Evolutionary conservation across 2,329 filamentous ascomycete genomes (phyloP).

Genomic region (Myriosclerotinia scirpicola): DNA sequence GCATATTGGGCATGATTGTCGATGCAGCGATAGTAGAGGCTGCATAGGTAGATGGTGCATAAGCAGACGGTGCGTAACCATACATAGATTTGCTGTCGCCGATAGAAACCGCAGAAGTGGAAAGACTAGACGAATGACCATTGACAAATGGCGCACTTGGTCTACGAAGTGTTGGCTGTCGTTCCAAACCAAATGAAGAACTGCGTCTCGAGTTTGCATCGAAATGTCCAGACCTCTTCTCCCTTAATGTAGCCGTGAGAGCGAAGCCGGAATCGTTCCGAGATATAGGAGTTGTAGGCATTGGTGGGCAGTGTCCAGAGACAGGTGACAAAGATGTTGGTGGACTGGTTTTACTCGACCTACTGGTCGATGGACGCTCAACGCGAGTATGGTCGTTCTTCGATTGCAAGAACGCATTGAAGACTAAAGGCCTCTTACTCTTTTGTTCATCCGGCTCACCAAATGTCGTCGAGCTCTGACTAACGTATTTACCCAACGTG

Average conservation of each 20-base stretch:
- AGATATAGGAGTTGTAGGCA: slow-evolving; percentile 77
- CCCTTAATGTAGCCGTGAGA: slow-evolving; percentile 78
- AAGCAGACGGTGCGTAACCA: slow-evolving; percentile 78
- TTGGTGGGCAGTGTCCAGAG: slow-evolving; percentile 72
- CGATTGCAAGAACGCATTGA: slow-evolving; percentile 87
- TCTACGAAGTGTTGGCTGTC: slow-evolving; percentile 64
- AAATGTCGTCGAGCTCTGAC: slow-evolving; percentile 86
- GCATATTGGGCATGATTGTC: slow-evolving; percentile 82
- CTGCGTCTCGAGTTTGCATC: slow-evolving; percentile 74
- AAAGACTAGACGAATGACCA: slow-evolving; percentile 63
- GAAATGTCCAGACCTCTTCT: slow-evolving; percentile 94
- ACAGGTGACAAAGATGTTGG: slow-evolving; percentile 71
- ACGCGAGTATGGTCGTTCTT: slow-evolving; percentile 64
- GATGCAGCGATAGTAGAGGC: slow-evolving; percentile 83
- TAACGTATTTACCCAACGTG: slow-evolving; percentile 80
- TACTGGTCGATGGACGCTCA: slow-evolving; percentile 77
- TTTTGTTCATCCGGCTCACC: slow-evolving; percentile 55
- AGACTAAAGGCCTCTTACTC: slow-evolving; percentile 64
- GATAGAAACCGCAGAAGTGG: slow-evolving; percentile 59
- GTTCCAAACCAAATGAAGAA: slow-evolving; percentile 86
- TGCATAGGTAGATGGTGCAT: slow-evolving; percentile 81
- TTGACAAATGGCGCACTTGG: slow-evolving; percentile 74
- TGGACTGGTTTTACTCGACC: slow-evolving; percentile 61
- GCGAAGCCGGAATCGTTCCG: slow-evolving; percentile 90
- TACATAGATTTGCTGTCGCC: slow-evolving; percentile 44